Conservation (phyloP, 805 yeast species). For the Metschnikowia drakensbergensis region DNA sequence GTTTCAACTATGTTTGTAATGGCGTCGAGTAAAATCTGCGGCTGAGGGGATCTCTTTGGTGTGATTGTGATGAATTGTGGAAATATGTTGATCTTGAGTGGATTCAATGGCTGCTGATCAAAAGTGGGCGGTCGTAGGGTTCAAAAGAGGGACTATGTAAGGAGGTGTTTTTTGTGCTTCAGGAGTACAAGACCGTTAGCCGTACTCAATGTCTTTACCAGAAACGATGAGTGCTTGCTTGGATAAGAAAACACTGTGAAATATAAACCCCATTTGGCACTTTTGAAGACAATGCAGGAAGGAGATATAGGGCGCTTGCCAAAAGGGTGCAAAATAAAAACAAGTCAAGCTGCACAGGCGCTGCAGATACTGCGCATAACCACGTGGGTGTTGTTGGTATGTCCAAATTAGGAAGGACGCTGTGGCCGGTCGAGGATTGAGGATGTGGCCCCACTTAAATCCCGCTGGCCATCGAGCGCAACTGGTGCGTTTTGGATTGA, state of each 20-base stretch:
- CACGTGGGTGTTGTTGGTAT: neutral
- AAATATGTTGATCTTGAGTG: no score
- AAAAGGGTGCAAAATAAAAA: neutral
- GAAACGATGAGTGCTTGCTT: slow-evolving; percentile 1
- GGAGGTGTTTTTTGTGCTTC: neutral
- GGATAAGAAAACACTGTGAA: neutral
- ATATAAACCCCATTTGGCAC: slow-evolving; percentile 3
- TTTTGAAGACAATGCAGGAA: slow-evolving; percentile 4
- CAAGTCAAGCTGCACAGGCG: neutral
- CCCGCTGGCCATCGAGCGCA: neutral
- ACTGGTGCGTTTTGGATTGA: neutral
- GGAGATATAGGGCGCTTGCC: neutral
- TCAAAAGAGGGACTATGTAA: neutral
- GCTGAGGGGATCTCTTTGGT: no score
- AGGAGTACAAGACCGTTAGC: neutral
- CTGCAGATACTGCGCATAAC: neutral
- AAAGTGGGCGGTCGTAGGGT: no score
- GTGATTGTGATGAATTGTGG: no score
- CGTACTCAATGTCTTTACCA: neutral
- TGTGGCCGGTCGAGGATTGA: neutral
- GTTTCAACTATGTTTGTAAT: no score
- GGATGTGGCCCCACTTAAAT: neutral
- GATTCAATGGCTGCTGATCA: no score
- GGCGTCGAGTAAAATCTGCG: no score
- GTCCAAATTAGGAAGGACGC: neutral